phyloP scores from a whole-genome alignment of 805 yeast species.

The Vanderwaltozyma verrucispora region DNA sequence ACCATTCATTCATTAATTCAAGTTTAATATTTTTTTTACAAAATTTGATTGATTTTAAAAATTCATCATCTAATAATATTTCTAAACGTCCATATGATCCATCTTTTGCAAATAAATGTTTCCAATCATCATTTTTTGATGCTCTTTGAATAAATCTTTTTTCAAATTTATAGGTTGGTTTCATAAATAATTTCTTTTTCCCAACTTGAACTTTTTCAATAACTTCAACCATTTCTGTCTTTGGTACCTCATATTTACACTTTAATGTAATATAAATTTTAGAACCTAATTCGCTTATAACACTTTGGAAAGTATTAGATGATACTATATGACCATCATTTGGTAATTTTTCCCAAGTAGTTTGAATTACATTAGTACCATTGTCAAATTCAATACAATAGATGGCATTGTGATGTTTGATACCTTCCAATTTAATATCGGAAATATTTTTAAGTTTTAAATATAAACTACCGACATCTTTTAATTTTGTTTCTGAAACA shows the following conservation, averaged over 20 bases:
- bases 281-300: conserved; percentile 29
- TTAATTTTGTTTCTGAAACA: neutral
- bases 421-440: conserved; percentile 38
- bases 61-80: conserved; percentile 31
- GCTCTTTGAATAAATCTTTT: conserved; percentile 42
- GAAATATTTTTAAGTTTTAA: conserved; percentile 38
- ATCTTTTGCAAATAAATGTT: conserved; percentile 58
- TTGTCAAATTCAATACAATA: conserved; percentile 34
- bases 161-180: conserved; percentile 29
- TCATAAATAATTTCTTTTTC: conserved; percentile 21
- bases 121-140: conserved; percentile 47
- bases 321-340: conserved; percentile 29
- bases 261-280: conserved; percentile 68
- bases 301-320: conserved; percentile 65
- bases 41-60: conserved; percentile 11
- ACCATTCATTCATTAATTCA: conserved; percentile 61
- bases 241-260: conserved; percentile 40
- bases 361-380: conserved; percentile 28
- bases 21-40: conserved; percentile 4
- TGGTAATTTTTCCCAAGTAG: conserved; percentile 37
- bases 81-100: conserved; percentile 84
- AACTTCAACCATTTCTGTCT: conserved; percentile 47
- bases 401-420: conserved; percentile 36
- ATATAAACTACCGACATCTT: conserved; percentile 40
- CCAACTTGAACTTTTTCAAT: conserved; percentile 43